phyloP scores from a whole-genome alignment of 352 stramenopile species.

The Pythium utonaiense region DNA sequence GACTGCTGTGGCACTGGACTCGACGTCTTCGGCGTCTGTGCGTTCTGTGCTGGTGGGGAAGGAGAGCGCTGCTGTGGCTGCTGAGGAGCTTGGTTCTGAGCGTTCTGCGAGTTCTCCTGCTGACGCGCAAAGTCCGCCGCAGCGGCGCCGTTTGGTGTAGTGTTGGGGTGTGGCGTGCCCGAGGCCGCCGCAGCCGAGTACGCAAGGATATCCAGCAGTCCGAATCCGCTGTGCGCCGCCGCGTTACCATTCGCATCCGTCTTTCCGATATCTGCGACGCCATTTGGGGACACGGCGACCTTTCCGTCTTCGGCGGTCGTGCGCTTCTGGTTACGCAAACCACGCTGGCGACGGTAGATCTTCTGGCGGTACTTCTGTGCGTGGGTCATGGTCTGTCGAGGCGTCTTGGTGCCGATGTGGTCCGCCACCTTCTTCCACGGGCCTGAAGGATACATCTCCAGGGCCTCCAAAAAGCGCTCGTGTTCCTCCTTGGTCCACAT shows the following conservation, averaged over 20 bases:
- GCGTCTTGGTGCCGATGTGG: slow-evolving; percentile 81
- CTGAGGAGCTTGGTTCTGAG: slow-evolving; percentile 17
- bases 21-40: slow-evolving; percentile 5
- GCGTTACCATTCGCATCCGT: slow-evolving; percentile 20
- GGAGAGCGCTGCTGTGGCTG: neutral
- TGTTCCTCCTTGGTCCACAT: slow-evolving; percentile 88
- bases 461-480: slow-evolving; percentile 77
- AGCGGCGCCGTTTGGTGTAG: slow-evolving; percentile 16
- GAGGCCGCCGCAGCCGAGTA: slow-evolving; percentile 52
- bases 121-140: slow-evolving; percentile 21
- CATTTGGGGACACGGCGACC: slow-evolving; percentile 47
- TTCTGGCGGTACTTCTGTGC: slow-evolving; percentile 85
- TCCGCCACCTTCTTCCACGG: slow-evolving; percentile 87
- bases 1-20: slow-evolving; percentile 4
- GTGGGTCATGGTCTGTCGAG: slow-evolving; percentile 92
- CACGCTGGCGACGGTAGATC: slow-evolving; percentile 67
- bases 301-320: slow-evolving; percentile 29
- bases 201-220: slow-evolving; percentile 68
- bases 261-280: slow-evolving; percentile 48
- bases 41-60: neutral
- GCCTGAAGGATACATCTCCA: slow-evolving; percentile 81
- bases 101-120: slow-evolving; percentile 16
- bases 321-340: slow-evolving; percentile 71
- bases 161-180: slow-evolving; percentile 15
- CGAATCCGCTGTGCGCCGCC: slow-evolving; percentile 32